phyloP scores from a whole-genome alignment of 331 rosid genomes.

The Pyrus hybrid region DNA sequence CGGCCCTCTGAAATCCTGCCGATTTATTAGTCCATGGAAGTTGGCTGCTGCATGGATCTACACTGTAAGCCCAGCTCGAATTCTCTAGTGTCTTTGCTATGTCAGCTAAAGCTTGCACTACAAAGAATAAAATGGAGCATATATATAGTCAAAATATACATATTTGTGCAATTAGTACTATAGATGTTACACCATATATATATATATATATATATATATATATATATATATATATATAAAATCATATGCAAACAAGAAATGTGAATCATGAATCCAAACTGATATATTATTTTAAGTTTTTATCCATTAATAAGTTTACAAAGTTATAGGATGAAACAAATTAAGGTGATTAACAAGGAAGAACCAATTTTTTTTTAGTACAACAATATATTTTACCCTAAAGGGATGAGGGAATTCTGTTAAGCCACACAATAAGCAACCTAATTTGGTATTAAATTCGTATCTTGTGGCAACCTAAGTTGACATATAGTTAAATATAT shows the following conservation, averaged over 20 bases:
- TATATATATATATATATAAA: too few species aligned
- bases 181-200: neutral
- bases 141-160: neutral
- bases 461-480: too few species aligned
- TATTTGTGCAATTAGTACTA: neutral
- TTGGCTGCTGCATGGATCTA: conserved; percentile 48
- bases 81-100: conserved; percentile 44
- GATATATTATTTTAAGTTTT: neutral
- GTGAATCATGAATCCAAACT: neutral
- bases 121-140: neutral
- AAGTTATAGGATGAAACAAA: neutral
- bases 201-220: too few species aligned
- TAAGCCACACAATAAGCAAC: too few species aligned
- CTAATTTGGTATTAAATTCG: too few species aligned
- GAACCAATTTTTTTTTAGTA: too few species aligned
- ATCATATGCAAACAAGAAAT: too few species aligned
- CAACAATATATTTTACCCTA: too few species aligned
- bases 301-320: neutral
- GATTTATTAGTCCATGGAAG: conserved; percentile 15
- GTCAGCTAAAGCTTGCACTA: conserved; percentile 33
- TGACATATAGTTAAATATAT: neutral
- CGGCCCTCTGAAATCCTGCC: neutral
- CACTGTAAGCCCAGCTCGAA: conserved; percentile 36
- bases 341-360: neutral
- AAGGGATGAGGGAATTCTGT: too few species aligned